Percentiles rank a stretch among this genome's conserved stretches.
Evolutionary conservation across 108 stramenopile species (phyloP).

Genomic region (Cyclotella cryptica): DNA sequence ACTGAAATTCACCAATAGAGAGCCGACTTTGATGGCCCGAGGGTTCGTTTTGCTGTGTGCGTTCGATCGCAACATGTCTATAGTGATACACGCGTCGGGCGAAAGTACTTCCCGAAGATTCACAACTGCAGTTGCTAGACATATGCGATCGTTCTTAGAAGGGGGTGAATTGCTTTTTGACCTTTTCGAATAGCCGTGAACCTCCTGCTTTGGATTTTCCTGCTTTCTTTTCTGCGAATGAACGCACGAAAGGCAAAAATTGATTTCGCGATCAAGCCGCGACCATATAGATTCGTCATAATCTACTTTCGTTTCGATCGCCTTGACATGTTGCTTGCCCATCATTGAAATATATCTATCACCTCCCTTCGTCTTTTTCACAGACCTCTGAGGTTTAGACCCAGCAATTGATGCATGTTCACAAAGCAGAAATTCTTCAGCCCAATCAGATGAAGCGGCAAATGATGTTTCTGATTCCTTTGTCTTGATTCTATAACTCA

Average conservation of each 20-base stretch:
- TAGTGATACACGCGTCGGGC: neutral
- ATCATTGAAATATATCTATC: slow-evolving; percentile 6
- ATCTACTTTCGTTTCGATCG: slow-evolving; percentile 13
- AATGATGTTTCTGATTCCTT: neutral
- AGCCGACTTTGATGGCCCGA: neutral
- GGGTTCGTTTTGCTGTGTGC: neutral
- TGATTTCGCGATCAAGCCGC: slow-evolving; percentile 18
- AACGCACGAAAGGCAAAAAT: slow-evolving; percentile 24
- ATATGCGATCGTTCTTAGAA: neutral
- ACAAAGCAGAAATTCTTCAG: slow-evolving; percentile 13
- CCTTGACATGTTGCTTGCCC: neutral
- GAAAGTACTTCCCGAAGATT: neutral
- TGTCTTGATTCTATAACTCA: slow-evolving; percentile 11
- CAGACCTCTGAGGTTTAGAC: neutral
- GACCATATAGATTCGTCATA: slow-evolving; percentile 19
- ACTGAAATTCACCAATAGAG: neutral
- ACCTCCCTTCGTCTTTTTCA: neutral
- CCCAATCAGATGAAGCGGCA: neutral
- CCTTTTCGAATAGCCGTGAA: neutral
- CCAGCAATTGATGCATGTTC: neutral
- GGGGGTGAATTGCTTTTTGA: neutral
- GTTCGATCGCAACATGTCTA: neutral
- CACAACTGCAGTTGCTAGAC: slow-evolving; percentile 1
- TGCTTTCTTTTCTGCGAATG: neutral
- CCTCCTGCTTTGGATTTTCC: neutral